Percentiles rank a stretch among this genome's conserved stretches.
Conservation (phyloP, 2,329 filamentous ascomycete genomes). For the Sporothrix variecibatus region DNA sequence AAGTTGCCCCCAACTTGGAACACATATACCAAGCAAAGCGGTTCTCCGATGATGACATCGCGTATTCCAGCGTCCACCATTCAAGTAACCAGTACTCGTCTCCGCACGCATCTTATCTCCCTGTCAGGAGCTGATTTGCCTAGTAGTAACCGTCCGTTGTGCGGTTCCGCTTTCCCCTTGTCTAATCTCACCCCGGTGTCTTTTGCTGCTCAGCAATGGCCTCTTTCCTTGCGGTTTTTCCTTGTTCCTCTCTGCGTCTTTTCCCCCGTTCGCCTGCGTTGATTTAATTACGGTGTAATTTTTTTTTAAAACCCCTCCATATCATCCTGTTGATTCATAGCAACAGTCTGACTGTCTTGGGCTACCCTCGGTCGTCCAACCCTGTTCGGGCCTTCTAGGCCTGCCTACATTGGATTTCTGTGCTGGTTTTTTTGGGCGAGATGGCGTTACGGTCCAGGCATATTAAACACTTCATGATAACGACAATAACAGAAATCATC, state of each 20-base stretch:
- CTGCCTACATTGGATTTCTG: not conserved
- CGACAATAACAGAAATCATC: not conserved
- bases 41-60: constrained; percentile 31
- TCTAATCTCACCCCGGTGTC: not conserved
- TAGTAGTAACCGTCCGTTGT: not conserved
- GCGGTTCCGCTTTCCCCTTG: not conserved
- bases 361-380: not conserved
- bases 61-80: constrained; percentile 28
- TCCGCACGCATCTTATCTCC: constrained; percentile 20
- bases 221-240: too few species aligned
- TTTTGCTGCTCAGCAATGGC: not conserved
- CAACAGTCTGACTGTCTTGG: not conserved
- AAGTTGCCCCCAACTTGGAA: constrained; percentile 29
- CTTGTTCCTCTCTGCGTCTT: too few species aligned
- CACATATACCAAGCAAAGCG: constrained; percentile 31
- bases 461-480: not conserved
- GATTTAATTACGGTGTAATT: too few species aligned
- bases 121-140: constrained; percentile 11
- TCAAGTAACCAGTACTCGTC: constrained; percentile 26
- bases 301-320: too few species aligned
- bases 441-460: not conserved
- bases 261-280: too few species aligned
- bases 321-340: too few species aligned
- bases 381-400: not conserved
- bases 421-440: not conserved